phyloP scores from a whole-genome alignment of 768 basidiomycete genomes.

The Gloeophyllum trabeum region DNA sequence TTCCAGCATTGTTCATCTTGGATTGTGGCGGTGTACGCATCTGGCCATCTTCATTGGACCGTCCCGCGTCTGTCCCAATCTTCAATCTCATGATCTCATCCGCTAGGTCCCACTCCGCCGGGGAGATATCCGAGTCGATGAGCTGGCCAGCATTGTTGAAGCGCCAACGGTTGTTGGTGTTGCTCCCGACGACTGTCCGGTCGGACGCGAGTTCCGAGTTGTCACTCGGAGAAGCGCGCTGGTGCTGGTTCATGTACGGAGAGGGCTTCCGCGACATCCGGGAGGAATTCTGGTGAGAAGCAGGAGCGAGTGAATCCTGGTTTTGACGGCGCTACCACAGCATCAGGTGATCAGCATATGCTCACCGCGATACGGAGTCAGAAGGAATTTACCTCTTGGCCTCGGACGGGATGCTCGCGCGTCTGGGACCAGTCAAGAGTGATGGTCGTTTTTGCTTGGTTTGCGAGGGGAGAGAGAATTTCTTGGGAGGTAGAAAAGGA shows the following conservation, averaged over 20 bases:
- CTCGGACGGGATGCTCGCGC: conserved; percentile 23
- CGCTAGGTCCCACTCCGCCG: conserved; percentile 59
- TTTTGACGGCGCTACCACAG: no score
- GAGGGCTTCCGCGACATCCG: no score
- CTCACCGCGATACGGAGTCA: no score
- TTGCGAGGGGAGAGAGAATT: conserved; percentile 24
- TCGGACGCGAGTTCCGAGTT: conserved; percentile 9
- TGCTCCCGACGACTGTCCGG: conserved; percentile 2
- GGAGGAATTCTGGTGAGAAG: no score
- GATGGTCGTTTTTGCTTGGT: conserved; percentile 13
- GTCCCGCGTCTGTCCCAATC: conserved; percentile 40
- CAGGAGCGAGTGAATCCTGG: no score
- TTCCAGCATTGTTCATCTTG: conserved; percentile 37
- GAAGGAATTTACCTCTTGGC: conserved; percentile 7
- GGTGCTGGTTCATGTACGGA: background rate
- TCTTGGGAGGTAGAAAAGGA: conserved; percentile 22
- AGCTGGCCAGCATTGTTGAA: conserved; percentile 53
- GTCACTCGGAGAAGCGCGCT: conserved; percentile 6
- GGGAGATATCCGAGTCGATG: conserved; percentile 38
- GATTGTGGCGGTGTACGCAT: conserved; percentile 62
- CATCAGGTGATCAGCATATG: no score
- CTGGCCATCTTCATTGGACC: conserved; percentile 36
- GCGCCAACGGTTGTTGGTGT: conserved; percentile 42
- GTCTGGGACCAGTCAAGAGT: conserved; percentile 38
- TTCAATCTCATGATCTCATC: conserved; percentile 67